These are phyloP conservation scores for Diatrype stigma DNA, from an alignment of 2,329 filamentous ascomycete genomes.

Conservation along the genomic window DNA sequence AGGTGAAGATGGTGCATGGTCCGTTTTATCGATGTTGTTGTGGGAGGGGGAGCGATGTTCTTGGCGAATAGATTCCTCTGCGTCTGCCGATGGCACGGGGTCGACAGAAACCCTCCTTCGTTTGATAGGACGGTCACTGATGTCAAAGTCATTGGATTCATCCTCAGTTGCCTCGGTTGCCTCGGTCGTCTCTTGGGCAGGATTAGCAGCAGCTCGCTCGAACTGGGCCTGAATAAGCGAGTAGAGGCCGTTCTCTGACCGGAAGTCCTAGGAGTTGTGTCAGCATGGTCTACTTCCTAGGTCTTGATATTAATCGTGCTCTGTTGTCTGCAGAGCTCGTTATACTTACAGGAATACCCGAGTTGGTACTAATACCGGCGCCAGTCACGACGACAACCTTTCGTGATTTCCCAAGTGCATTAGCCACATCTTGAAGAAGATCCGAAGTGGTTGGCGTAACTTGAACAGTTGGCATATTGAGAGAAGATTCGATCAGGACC, in stretches of 20 bases:
- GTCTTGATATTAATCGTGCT: no score
- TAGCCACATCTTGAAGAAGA: slow-evolving; percentile 61
- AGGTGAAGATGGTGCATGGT: not conserved
- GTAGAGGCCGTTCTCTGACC: slow-evolving; percentile 68
- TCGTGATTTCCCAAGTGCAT: slow-evolving; percentile 58
- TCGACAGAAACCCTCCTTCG: slow-evolving; percentile 20
- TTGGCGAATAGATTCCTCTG: slow-evolving; percentile 18
- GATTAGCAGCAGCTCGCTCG: slow-evolving; percentile 44
- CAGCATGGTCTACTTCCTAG: slow-evolving; percentile 8
- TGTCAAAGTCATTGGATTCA: slow-evolving; percentile 19
- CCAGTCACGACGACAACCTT: slow-evolving; percentile 71
- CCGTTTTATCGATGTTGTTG: slow-evolving; percentile 3
- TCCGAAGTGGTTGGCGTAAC: slow-evolving; percentile 48
- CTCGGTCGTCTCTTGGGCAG: not conserved
- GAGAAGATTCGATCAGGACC: not conserved
- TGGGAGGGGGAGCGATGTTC: slow-evolving; percentile 5
- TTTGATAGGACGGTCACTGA: slow-evolving; percentile 24
- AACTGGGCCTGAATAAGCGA: slow-evolving; percentile 67
- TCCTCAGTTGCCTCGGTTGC: slow-evolving; percentile 22
- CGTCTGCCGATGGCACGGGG: slow-evolving; percentile 29
- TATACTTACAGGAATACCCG: slow-evolving; percentile 62
- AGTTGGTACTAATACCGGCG: slow-evolving; percentile 72
- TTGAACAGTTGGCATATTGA: slow-evolving; percentile 55
- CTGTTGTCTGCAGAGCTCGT: no score
- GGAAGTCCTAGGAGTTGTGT: slow-evolving; percentile 54